Evolutionary conservation across 2,329 filamentous ascomycete genomes (phyloP), one percentile per base, ranked within the genome.

Genomic region (Monosporascus cannonballus): DNA sequence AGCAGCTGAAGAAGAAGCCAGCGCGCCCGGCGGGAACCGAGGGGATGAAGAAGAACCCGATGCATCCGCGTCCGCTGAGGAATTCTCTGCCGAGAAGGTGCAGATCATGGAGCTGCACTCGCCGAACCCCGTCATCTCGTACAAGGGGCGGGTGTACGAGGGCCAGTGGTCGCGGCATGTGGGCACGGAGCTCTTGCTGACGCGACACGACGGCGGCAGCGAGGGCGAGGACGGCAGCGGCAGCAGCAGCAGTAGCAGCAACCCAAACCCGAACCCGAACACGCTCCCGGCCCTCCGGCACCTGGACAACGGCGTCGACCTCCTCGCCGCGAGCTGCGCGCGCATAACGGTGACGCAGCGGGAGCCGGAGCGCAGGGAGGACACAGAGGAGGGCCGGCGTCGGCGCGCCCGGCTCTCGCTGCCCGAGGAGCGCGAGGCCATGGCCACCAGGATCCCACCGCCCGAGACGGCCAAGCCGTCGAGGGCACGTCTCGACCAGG

Each of bases 61-160:
- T 18, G 54, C 54, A 24, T 56, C 57, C 24, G 54, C 57, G 15
- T 60, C 63, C 20, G 58, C 61, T 7, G 60, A 55, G 18, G 30
- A 34, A 34, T 34, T 34, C 30, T 67, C 67, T 11, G 51, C 56
- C 6, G 65, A 72, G 30, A 71, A 80, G 39, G 80, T 96, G 6
- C 90, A 96, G 64, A 85, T 96, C 49, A 76, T 94, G n/a, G 90
- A 90, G 27, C 77, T 96, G 3, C 87, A 96, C 68, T 86, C 86
- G 1, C 64, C 73, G 2, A 86, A 88, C 48, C 93, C 93, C 0
- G 74, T 96, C 27, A 78, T 96, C 54, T 87, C 87, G 22, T 95
- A 95, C 70, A 80, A 86, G 53, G 88, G 87, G 30, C 82, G 86
- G 56, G 74, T 95, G 22, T 94, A 92, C 66, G 84, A 83, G 57